Percentiles rank a stretch among this genome's conserved stretches.
These are phyloP conservation scores for Pyropia haitanensis DNA, from an alignment of 23 red algal genomes.

Conservation along the genomic window DNA sequence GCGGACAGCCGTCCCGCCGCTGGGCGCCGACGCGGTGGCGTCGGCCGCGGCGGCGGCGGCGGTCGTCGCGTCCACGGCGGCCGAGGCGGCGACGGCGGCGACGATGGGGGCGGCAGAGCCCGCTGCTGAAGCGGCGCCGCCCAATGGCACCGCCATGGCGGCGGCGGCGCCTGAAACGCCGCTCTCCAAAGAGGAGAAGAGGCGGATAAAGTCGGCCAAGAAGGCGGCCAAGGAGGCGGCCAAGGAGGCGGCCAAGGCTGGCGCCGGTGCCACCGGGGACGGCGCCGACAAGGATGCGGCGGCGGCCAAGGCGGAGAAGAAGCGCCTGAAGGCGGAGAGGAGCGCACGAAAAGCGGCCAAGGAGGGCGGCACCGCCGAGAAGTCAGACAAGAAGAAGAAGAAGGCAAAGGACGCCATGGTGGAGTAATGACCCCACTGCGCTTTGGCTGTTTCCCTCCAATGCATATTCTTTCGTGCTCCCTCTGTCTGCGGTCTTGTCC, in stretches of 20 bases:
- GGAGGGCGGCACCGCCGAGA: conserved; percentile 2
- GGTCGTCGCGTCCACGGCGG: background rate
- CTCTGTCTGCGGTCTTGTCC: too few species aligned
- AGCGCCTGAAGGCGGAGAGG: too few species aligned
- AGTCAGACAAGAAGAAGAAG: conserved; percentile 12
- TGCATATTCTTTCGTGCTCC: too few species aligned
- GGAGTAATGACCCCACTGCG: background rate
- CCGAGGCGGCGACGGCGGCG: background rate
- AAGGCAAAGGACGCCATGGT: conserved; percentile 26
- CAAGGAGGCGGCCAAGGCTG: background rate
- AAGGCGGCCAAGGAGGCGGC: background rate
- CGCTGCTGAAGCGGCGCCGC: background rate
- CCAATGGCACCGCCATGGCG: background rate
- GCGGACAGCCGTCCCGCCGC: conserved; percentile 9
- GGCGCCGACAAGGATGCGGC: conserved; percentile 10
- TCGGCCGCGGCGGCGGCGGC: background rate
- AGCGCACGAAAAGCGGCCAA: background rate
- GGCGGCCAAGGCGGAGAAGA: background rate
- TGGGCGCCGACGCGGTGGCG: background rate
- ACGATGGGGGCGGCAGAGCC: background rate
- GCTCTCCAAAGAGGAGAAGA: conserved; percentile 7
- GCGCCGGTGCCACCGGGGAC: background rate
- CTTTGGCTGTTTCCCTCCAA: too few species aligned
- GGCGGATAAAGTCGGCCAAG: background rate
- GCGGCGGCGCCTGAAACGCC: background rate